A percentile compares a stretch with the other conserved stretches of the same genome.
Conservation (phyloP, 23 red algal species). For the Gracilaria domingensis region DNA sequence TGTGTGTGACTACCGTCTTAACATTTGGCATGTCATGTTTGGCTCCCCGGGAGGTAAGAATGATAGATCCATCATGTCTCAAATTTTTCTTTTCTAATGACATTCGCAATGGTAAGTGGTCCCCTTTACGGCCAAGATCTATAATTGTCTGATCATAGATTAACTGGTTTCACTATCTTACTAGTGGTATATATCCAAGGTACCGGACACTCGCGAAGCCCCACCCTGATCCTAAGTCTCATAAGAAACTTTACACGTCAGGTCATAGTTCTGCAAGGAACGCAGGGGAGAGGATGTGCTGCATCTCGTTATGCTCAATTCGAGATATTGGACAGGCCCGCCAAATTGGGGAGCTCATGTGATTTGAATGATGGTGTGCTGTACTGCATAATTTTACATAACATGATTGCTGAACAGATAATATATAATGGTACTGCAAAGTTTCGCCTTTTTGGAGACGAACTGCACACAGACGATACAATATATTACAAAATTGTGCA, state of each 20-base stretch:
- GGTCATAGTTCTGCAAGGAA: background rate
- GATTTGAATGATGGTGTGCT: background rate
- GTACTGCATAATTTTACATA: constrained; percentile 25
- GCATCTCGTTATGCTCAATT: constrained; percentile 3
- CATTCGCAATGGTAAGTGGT: constrained; percentile 35
- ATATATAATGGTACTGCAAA: background rate
- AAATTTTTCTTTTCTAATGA: constrained; percentile 45
- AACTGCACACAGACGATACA: background rate
- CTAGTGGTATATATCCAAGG: background rate
- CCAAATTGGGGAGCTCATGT: background rate
- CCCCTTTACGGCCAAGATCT: background rate
- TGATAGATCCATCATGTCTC: constrained; percentile 27
- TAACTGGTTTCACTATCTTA: background rate
- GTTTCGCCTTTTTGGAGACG: background rate
- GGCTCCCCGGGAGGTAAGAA: constrained; percentile 46
- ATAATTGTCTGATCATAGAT: background rate
- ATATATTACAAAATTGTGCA: background rate
- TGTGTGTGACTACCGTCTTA: constrained; percentile 43
- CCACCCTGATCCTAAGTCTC: background rate
- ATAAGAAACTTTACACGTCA: background rate
- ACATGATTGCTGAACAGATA: constrained; percentile 17
- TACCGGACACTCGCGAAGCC: background rate
- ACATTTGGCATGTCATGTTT: constrained; percentile 57
- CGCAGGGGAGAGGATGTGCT: background rate
- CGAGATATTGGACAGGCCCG: constrained; percentile 9